Evolutionary conservation across 495 filamentous ascomycete species (phyloP).

Genomic region (Annulohypoxylon bovei): DNA sequence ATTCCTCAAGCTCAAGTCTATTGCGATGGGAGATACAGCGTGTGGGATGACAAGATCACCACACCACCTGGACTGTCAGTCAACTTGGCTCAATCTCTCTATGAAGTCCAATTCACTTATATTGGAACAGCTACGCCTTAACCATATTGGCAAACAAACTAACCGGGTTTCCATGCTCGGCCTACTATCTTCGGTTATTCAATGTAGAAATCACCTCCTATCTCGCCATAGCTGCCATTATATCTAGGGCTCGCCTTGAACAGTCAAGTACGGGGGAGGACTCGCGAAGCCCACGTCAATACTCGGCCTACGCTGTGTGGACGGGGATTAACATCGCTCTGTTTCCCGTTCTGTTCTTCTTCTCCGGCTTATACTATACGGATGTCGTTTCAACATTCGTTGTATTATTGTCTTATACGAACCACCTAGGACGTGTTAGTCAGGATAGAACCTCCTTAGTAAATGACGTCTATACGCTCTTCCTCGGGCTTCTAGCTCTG

Average conservation of each 20-base stretch:
- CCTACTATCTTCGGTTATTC: constrained; percentile 59
- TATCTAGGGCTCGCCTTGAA: constrained; percentile 31
- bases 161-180: constrained; percentile 51
- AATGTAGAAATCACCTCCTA: constrained; percentile 59
- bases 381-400: constrained; percentile 77
- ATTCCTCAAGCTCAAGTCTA: constrained; percentile 91
- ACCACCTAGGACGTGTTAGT: constrained; percentile 60
- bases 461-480: constrained; percentile 56
- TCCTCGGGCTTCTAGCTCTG: constrained; percentile 70
- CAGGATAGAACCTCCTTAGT: constrained; percentile 34
- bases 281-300: neutral
- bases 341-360: constrained; percentile 94
- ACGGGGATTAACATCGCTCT: constrained; percentile 82
- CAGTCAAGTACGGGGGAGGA: neutral
- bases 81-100: neutral
- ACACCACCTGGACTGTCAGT: constrained; percentile 90
- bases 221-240: constrained; percentile 21
- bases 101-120: neutral
- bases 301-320: constrained; percentile 58
- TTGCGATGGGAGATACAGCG: constrained; percentile 73
- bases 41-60: constrained; percentile 97
- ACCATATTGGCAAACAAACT: constrained; percentile 56
- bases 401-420: constrained; percentile 73
- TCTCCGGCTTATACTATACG: constrained; percentile 93
- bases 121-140: constrained; percentile 62